Percentiles rank a stretch among this genome's conserved stretches.
Evolutionary conservation across 495 filamentous ascomycete species (phyloP).

Genomic region (Penicillium daleae): DNA sequence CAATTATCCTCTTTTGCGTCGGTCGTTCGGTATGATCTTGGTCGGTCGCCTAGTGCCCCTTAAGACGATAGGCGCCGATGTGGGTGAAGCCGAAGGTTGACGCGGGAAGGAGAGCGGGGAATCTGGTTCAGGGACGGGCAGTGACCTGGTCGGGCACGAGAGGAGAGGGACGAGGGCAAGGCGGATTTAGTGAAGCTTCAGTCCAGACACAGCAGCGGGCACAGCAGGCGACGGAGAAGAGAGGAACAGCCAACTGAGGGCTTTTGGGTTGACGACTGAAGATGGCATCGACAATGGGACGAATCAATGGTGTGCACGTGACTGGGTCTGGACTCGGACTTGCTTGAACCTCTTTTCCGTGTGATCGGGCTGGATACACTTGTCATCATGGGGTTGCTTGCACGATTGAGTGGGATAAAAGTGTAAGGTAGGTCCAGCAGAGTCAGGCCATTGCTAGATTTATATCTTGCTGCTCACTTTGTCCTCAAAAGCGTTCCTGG

Average conservation of each 20-base stretch:
- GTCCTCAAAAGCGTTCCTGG: neutral
- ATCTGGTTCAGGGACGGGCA: conserved; percentile 14
- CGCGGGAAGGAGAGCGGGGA: conserved; percentile 34
- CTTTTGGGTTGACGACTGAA: conserved; percentile 1
- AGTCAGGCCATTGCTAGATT: neutral
- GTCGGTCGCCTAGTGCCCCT: conserved; percentile 5
- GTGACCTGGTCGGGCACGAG: neutral
- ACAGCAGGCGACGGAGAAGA: neutral
- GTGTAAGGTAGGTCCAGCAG: neutral
- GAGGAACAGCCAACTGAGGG: neutral
- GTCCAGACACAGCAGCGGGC: neutral
- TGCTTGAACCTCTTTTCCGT: conserved; percentile 5
- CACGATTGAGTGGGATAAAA: neutral
- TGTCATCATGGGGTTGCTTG: neutral
- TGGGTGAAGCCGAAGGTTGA: conserved; percentile 17
- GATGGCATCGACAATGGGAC: conserved; percentile 22
- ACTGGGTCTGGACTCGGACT: conserved; percentile 31
- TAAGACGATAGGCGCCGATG: conserved; percentile 17
- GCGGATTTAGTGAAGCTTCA: neutral
- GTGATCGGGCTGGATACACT: neutral
- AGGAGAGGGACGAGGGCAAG: neutral
- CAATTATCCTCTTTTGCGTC: neutral
- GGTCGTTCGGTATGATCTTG: neutral
- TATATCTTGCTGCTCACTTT: neutral
- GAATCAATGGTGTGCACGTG: conserved; percentile 27